Evolutionary conservation across 768 basidiomycete species (phyloP), one percentile per base, ranked within the genome.

Genomic region (Phylloporus sp.): DNA sequence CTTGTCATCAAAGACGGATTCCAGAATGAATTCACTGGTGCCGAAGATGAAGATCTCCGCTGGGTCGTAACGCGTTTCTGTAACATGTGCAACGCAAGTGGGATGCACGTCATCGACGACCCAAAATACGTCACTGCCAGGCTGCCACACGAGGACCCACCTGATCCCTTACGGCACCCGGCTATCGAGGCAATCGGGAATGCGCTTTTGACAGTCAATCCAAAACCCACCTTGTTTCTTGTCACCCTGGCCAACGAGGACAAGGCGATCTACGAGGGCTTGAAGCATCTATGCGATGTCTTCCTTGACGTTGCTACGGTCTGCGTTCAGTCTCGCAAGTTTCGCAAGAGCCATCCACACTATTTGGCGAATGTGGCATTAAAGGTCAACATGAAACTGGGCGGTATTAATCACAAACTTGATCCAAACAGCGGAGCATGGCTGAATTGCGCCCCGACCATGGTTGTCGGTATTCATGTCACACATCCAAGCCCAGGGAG

Each of bases 401-500:
- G 77, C 8, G 77, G 77, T 23, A 61, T 76, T 38, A 79, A 79
- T 51, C 77, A 78, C 49, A 59, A 53, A 23, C 59, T 79, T 31
- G 59, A 62, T 18, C 46, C 53, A 12, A 66, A 63, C 48, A 62
- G 68, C 45, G 36, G 20, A 20, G 44, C 13, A n/a, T 76, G 72
- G 74, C 60, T 79, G 18, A 60, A 53, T 39, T 42, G 63, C 24
- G 65, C 63, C 50, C 63, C 70, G 24, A 79, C 78, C 6, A 78
- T 79, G 74, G 57, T 79, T 18, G 72, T 79, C 4, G 77, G 77
- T 29, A 75, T 76, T 64, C 73, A 74, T 46, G 83, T 86, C n/a
- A 88, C 85, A 1, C 88, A 91, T 65, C 86, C 87, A 16, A 81
- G 85, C 8, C 81, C 80, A 5, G 82, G 82, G 3, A 83, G 82